Conservation (phyloP, 169 alveolate species). For the Plasmodium adleri region DNA sequence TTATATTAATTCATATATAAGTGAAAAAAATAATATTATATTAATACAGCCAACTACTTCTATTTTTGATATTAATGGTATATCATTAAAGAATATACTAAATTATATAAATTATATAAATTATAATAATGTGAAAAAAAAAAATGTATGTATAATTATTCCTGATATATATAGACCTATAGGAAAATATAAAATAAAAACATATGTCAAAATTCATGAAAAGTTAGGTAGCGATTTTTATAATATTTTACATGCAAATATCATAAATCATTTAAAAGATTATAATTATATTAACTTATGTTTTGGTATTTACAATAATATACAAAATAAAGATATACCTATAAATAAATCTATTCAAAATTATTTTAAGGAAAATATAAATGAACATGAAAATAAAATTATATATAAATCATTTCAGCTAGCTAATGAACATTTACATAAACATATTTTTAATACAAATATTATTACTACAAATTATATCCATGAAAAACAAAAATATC, state of each 20-base stretch:
- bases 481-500: constrained; percentile 49
- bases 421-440: constrained; percentile 72
- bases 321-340: constrained; percentile 4
- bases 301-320: constrained; percentile 42
- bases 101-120: constrained; percentile 50
- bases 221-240: constrained; percentile 64
- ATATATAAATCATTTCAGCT: constrained; percentile 43
- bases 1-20: constrained; percentile 40
- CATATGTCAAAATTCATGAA: constrained; percentile 43
- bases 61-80: constrained; percentile 10
- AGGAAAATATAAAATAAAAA: constrained; percentile 70
- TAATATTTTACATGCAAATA: constrained; percentile 46
- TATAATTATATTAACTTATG: constrained; percentile 33
- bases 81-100: constrained; percentile 48
- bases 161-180: constrained; percentile 68
- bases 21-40: constrained; percentile 37
- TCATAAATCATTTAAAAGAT: constrained; percentile 28
- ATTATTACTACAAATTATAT: constrained; percentile 53
- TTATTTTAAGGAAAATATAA: constrained; percentile 27
- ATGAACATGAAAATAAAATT: constrained; percentile 37
- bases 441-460: constrained; percentile 41
- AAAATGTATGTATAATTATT: constrained; percentile 57
- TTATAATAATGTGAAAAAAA: constrained; percentile 1
- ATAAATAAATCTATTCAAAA: background rate
- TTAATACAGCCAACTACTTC: constrained; percentile 52